Conservation (phyloP, 768 basidiomycete genomes). For the Plicaturopsis crispa region DNA sequence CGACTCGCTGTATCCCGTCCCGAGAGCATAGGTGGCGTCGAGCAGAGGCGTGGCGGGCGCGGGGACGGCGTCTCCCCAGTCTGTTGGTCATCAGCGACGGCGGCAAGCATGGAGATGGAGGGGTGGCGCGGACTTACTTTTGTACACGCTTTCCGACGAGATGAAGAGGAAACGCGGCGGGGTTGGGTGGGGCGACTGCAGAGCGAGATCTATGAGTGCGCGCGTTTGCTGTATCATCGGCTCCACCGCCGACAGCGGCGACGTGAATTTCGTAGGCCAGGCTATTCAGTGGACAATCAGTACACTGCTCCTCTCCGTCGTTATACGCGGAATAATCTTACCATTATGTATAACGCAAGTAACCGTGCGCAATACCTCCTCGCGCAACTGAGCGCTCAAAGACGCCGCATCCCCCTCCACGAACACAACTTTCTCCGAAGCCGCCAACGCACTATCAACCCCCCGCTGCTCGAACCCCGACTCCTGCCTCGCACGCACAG, state of each 20-base stretch:
- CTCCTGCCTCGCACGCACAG: conserved; percentile 16
- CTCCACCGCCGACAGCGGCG: conserved; percentile 22
- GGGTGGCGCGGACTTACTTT: too few relatives aligned
- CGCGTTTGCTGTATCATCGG: conserved; percentile 18
- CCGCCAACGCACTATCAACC: conserved; percentile 11
- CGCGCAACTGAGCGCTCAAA: conserved; percentile 1
- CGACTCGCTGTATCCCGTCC: conserved; percentile 29
- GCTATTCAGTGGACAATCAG: conserved; percentile 14
- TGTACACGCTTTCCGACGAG: neutral
- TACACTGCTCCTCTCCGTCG: neutral
- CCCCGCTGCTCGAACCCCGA: conserved; percentile 16
- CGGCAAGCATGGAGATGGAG: too few relatives aligned
- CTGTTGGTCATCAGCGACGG: neutral
- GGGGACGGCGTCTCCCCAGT: too few relatives aligned
- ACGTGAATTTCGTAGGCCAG: conserved; percentile 33
- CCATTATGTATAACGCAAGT: conserved; percentile 18
- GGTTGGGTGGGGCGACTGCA: conserved; percentile 11
- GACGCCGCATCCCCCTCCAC: conserved; percentile 13
- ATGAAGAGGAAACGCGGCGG: conserved; percentile 21
- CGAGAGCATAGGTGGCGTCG: conserved; percentile 17
- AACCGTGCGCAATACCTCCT: conserved; percentile 6
- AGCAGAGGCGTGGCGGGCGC: conserved; percentile 12
- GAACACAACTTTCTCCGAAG: conserved; percentile 17
- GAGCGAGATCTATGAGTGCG: conserved; percentile 25
- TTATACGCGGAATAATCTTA: conserved; percentile 6